Evolutionary conservation across 2,329 filamentous ascomycete species (phyloP).

Genomic region (Aspergillus eucalypticola): DNA sequence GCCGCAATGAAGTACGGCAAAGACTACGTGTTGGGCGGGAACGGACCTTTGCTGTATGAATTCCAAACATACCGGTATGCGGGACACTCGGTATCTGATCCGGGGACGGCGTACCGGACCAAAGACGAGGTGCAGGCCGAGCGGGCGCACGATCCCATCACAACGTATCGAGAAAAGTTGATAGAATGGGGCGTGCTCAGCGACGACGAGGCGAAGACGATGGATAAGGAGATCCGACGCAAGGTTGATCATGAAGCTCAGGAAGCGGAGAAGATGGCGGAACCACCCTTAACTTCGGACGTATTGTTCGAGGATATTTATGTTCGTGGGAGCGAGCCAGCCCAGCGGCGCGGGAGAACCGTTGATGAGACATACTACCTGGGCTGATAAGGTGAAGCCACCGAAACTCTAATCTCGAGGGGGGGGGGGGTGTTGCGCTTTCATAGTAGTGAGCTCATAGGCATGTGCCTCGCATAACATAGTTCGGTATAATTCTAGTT

Average conservation of each 20-base stretch:
- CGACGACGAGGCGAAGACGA: constrained; percentile 88
- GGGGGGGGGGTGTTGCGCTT: not conserved
- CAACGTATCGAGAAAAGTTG: constrained; percentile 91
- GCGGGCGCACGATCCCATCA: constrained; percentile 89
- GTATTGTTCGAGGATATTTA: constrained; percentile 95
- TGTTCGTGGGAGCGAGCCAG: constrained; percentile 77
- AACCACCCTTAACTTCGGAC: constrained; percentile 72
- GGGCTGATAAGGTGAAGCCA: constrained; percentile 1
- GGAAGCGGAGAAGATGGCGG: constrained; percentile 79
- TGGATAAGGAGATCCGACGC: constrained; percentile 86
- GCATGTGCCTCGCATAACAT: not conserved
- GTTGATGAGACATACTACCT: constrained; percentile 86
- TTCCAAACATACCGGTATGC: constrained; percentile 98
- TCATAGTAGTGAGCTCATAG: constrained; percentile 10
- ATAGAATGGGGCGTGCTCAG: constrained; percentile 84
- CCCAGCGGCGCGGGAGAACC: constrained; percentile 79
- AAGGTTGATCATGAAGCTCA: constrained; percentile 85
- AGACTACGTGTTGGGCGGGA: constrained; percentile 74
- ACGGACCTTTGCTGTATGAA: constrained; percentile 91
- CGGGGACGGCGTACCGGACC: constrained; percentile 94
- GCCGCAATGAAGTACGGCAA: constrained; percentile 89
- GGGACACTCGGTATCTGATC: constrained; percentile 98
- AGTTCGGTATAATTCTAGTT: not conserved
- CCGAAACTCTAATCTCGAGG: not conserved
- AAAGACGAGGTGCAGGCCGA: constrained; percentile 98